phyloP scores from a whole-genome alignment of 2,329 filamentous ascomycete species.

The Tolypocladium capitatum region DNA sequence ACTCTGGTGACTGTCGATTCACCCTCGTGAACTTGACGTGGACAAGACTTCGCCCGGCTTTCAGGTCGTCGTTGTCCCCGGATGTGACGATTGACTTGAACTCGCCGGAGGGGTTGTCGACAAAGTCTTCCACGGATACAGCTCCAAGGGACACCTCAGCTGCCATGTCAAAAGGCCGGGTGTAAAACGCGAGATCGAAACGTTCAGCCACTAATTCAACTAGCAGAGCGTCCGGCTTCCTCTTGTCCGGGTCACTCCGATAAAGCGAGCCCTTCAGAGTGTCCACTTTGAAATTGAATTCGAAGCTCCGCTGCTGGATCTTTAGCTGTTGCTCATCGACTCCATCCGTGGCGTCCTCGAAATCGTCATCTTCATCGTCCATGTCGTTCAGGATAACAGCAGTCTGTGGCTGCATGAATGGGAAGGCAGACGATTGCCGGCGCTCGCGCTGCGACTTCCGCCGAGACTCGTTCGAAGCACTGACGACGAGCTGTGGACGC shows the following conservation, averaged over 20 bases:
- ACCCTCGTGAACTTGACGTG: conserved; percentile 82
- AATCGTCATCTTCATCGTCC: conserved; percentile 51
- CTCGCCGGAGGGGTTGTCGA: conserved; percentile 74
- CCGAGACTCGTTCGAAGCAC: conserved; percentile 30
- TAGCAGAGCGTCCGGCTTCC: conserved; percentile 64
- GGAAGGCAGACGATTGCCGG: conserved; percentile 57
- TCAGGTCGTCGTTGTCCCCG: conserved; percentile 55
- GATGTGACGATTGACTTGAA: conserved; percentile 98
- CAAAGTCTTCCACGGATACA: conserved; percentile 84
- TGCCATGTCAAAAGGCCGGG: conserved; percentile 82
- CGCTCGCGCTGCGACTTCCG: conserved; percentile 33
- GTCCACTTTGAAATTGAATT: conserved; percentile 94
- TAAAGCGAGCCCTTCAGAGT: conserved; percentile 87
- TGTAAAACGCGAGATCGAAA: conserved; percentile 78
- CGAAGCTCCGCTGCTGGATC: conserved; percentile 80
- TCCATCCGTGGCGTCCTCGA: conserved; percentile 53
- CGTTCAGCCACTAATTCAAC: conserved; percentile 85
- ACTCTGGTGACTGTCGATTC: conserved; percentile 83
- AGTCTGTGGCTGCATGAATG: conserved; percentile 57
- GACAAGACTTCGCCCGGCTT: conserved; percentile 69
- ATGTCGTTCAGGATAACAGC: conserved; percentile 73
- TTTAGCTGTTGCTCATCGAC: conserved; percentile 46
- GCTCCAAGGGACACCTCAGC: conserved; percentile 82
- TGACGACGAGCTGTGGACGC: conserved; percentile 33
- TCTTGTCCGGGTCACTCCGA: conserved; percentile 66